A percentile compares a stretch with the other conserved stretches of the same genome.
Evolutionary conservation across 108 stramenopile species (phyloP).

Genomic region (Cylindrotheca closterium): DNA sequence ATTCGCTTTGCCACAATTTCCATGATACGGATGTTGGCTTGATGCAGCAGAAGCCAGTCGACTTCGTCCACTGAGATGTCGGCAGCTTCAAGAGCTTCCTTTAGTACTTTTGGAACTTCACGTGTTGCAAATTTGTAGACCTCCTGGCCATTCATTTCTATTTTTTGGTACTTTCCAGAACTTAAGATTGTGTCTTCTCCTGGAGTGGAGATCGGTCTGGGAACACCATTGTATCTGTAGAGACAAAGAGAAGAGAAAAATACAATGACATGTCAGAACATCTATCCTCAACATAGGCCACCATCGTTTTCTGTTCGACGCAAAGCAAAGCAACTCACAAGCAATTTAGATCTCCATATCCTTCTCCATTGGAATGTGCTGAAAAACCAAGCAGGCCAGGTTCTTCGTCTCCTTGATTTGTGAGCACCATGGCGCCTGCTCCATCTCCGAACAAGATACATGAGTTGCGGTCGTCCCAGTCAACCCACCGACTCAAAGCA

Average conservation of each 20-base stretch:
- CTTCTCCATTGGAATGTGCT: conserved; percentile 91
- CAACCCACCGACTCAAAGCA: conserved; percentile 91
- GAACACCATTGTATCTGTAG: conserved; percentile 68
- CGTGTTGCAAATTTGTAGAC: conserved; percentile 96
- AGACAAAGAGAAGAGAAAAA: not conserved
- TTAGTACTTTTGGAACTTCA: conserved; percentile 89
- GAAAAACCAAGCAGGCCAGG: conserved; percentile 87
- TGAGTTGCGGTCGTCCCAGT: conserved; percentile 95
- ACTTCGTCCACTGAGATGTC: conserved; percentile 88
- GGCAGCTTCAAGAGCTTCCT: conserved; percentile 88
- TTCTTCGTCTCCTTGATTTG: conserved; percentile 46
- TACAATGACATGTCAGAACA: not conserved
- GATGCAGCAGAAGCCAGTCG: conserved; percentile 93
- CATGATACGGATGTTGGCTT: conserved; percentile 98
- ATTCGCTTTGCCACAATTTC: conserved; percentile 90
- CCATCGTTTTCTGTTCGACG: no score
- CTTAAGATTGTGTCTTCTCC: conserved; percentile 64
- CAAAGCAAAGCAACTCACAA: conserved; percentile 45
- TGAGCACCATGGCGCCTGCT: conserved; percentile 93
- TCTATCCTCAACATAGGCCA: no score
- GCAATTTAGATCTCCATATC: conserved; percentile 84
- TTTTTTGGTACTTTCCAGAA: conserved; percentile 70
- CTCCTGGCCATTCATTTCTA: conserved; percentile 93
- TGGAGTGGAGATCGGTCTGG: conserved; percentile 67
- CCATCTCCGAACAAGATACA: conserved; percentile 98